Evolutionary conservation across 2,329 filamentous ascomycete genomes (phyloP).

Genomic region (Xylaria sp.): DNA sequence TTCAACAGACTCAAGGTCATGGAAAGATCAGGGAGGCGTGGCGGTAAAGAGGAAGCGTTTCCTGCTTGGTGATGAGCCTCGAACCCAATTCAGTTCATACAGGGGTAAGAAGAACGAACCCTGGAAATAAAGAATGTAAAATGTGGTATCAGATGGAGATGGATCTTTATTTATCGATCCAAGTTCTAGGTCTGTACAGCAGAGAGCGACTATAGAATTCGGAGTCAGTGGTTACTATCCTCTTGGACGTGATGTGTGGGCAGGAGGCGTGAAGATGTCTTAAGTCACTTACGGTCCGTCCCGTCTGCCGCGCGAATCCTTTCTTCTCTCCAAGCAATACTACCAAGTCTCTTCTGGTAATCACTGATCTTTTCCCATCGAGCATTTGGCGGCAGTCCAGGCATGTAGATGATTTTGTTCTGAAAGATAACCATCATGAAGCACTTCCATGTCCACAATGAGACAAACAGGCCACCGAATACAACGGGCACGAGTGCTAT

Average conservation of each 20-base stretch:
- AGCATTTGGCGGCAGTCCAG: slow-evolving; percentile 66
- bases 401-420: slow-evolving; percentile 79
- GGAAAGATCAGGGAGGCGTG: slow-evolving; percentile 52
- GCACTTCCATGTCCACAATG: slow-evolving; percentile 63
- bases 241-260: neutral
- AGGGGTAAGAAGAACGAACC: slow-evolving; percentile 35
- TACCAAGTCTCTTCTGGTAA: slow-evolving; percentile 54
- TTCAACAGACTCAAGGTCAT: slow-evolving; percentile 44
- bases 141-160: slow-evolving; percentile 28
- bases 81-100: slow-evolving; percentile 8
- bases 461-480: slow-evolving; percentile 60
- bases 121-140: slow-evolving; percentile 55
- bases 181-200: slow-evolving; percentile 27
- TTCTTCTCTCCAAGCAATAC: slow-evolving; percentile 63
- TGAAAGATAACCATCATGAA: slow-evolving; percentile 71
- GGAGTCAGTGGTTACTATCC: neutral
- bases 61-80: slow-evolving; percentile 37
- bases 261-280: neutral
- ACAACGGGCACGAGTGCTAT: slow-evolving; percentile 60
- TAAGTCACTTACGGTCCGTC: slow-evolving; percentile 42
- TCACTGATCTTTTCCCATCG: slow-evolving; percentile 61
- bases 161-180: slow-evolving; percentile 17
- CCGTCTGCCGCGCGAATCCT: slow-evolving; percentile 57
- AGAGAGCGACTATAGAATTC: slow-evolving; percentile 37
- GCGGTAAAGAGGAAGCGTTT: slow-evolving; percentile 55